Conservation (phyloP, 768 basidiomycete species). For the Boletus barrowsii region DNA sequence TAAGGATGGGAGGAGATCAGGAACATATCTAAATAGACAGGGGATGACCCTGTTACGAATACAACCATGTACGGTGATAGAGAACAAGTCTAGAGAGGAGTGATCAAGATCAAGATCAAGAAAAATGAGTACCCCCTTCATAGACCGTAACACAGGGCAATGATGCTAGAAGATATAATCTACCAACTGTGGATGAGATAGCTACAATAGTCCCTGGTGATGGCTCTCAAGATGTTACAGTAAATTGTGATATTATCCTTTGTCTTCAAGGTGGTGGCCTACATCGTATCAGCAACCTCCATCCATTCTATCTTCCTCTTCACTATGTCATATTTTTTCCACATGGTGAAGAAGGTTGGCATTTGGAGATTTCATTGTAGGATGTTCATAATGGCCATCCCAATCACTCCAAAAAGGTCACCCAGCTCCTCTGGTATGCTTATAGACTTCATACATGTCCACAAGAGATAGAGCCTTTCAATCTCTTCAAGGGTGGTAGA, state of each 20-base stretch:
- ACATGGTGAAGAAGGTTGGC: conserved; percentile 38
- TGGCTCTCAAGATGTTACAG: conserved; percentile 10
- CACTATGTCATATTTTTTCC: conserved; percentile 48
- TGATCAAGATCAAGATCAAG: too few relatives aligned
- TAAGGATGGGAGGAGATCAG: too few relatives aligned
- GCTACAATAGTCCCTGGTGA: conserved; percentile 40
- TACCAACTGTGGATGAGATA: conserved; percentile 42
- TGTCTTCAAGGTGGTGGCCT: conserved; percentile 23
- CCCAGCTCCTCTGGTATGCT: conserved; percentile 26
- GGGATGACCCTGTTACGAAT: too few relatives aligned
- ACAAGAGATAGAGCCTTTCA: conserved; percentile 7
- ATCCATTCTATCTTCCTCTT: conserved; percentile 36
- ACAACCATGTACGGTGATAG: too few relatives aligned
- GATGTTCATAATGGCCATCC: neutral
- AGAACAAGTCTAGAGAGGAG: too few relatives aligned
- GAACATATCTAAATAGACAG: too few relatives aligned
- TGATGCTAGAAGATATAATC: conserved; percentile 41
- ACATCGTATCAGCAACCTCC: conserved; percentile 31
- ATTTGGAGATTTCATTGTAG: conserved; percentile 19
- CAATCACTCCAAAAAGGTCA: conserved; percentile 22
- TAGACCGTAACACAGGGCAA: too few relatives aligned
- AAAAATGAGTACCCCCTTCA: too few relatives aligned
- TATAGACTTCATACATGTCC: conserved; percentile 24
- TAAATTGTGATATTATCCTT: conserved; percentile 30
- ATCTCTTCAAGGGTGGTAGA: conserved; percentile 34